These are phyloP conservation scores for Chloranthus sessilifolius DNA, from an alignment of 164 flowering plant species.

Conservation along the genomic window DNA sequence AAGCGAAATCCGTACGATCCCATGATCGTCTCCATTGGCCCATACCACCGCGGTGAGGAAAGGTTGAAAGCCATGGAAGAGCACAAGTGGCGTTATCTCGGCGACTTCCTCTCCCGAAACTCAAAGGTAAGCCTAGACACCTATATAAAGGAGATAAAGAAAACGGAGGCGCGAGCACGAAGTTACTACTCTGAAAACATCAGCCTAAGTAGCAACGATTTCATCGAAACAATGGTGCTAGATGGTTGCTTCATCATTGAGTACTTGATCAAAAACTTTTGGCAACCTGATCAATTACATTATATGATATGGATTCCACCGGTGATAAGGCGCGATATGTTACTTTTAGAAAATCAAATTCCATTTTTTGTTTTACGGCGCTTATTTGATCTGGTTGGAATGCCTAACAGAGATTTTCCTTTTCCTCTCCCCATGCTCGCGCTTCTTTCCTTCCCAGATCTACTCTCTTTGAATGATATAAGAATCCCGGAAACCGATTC, in stretches of 20 bases:
- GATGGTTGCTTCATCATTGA: slow-evolving; percentile 23
- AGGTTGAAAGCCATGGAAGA: slow-evolving; percentile 21
- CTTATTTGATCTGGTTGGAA: slow-evolving; percentile 5
- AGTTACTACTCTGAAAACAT: slow-evolving; percentile 2
- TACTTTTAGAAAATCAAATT: slow-evolving; percentile 17
- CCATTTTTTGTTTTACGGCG: slow-evolving; percentile 7
- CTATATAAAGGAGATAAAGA: background rate
- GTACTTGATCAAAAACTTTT: background rate
- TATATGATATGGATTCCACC: slow-evolving; percentile 1
- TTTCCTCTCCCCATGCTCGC: too few relatives aligned
- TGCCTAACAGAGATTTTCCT: background rate
- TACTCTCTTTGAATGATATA: too few relatives aligned
- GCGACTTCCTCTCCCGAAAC: background rate
- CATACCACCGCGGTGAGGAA: slow-evolving; percentile 8
- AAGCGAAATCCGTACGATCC: slow-evolving; percentile 11
- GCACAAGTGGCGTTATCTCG: slow-evolving; percentile 7
- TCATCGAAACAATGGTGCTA: slow-evolving; percentile 9
- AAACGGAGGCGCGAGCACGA: background rate
- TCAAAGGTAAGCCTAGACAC: background rate
- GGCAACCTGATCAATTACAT: background rate
- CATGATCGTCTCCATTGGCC: slow-evolving; percentile 18
- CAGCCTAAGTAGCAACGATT: slow-evolving; percentile 1
- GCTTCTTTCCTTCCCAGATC: too few relatives aligned
- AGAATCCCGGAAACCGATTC: background rate
- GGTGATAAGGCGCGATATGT: slow-evolving; percentile 6